Evolutionary conservation across 108 stramenopile species (phyloP), one percentile per base, ranked within the genome.

Genomic region (Nitzschia sp.): DNA sequence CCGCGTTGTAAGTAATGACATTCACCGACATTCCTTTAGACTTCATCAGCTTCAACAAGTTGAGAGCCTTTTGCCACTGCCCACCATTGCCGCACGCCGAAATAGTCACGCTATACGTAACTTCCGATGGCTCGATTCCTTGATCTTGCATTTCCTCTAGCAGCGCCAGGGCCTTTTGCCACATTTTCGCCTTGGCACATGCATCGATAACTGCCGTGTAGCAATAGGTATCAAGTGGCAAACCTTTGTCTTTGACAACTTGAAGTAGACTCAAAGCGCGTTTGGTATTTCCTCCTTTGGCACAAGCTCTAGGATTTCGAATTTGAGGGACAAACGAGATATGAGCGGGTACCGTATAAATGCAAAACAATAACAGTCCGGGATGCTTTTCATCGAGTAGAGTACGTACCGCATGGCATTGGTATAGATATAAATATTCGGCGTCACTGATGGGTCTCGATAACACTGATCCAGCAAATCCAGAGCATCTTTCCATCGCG

Each of bases 161-260:
- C 47, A 94, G 49, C 17, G 67, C 59, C 49, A 94, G 54, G 11
- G 92, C 89, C 58, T 67, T 75, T 56, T 76, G 76, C 86, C 86
- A 89, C 63, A 66, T 47, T 49, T 65, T 78, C 3, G 70, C 86
- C 62, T 88, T 87, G 46, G 87, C 85, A 64, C 89, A 88, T 13
- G 86, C 83, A 71, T 94, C 89, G 47, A 94, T 94, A 3, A 82
- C 87, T 8, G 89, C 88, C 2, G 92, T 88, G 57, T 94, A 91
- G 54, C 72, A 83, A 66, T 90, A 87, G n/a, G 70, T 80, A 70
- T 93, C 92, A 29, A 86, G 56, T 15, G 75, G 68, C 1, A 87
- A 56, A 6, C 75, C 78, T 71, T 81, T 81, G 48, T 90, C 87
- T 57, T 84, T 71, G 26, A 84, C 78, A 8, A 77, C 82, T 31